Evolutionary conservation across 1,139 yeast genomes (phyloP).

Genomic region (Taiozyma onychis): DNA sequence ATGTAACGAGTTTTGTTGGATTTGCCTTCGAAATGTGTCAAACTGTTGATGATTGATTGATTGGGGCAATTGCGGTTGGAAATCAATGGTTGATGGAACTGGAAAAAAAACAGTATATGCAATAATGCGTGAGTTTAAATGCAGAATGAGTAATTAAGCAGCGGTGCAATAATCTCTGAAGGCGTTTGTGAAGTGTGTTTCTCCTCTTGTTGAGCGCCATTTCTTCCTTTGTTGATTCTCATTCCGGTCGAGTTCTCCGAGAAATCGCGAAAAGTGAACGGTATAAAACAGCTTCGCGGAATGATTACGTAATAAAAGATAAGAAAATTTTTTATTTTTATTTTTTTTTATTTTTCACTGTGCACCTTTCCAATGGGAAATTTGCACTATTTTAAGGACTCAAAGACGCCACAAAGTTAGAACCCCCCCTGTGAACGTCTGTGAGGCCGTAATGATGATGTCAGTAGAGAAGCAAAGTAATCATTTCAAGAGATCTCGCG

Average conservation of each 20-base stretch:
- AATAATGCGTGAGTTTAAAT: neutral
- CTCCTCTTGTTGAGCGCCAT: neutral
- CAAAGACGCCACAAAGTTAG: neutral
- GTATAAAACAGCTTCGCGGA: neutral
- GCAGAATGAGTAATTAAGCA: neutral
- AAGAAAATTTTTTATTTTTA: neutral
- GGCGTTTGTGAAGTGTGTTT: neutral
- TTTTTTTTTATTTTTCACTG: neutral
- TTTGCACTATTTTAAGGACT: neutral
- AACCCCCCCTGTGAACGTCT: neutral
- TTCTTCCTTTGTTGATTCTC: neutral
- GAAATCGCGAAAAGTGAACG: neutral
- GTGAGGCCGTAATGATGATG: constrained; percentile 5
- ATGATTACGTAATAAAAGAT: neutral
- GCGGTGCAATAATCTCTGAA: neutral
- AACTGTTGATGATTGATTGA: neutral
- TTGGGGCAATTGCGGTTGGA: neutral
- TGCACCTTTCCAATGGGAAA: neutral
- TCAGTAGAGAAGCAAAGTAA: constrained; percentile 5
- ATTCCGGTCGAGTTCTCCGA: neutral
- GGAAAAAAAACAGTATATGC: neutral
- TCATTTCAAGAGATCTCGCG: constrained; percentile 7
- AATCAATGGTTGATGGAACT: neutral
- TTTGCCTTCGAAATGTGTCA: neutral
- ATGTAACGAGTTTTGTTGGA: neutral